Evolutionary conservation across 2,329 filamentous ascomycete genomes (phyloP).

Genomic region (Xylaria sp.): DNA sequence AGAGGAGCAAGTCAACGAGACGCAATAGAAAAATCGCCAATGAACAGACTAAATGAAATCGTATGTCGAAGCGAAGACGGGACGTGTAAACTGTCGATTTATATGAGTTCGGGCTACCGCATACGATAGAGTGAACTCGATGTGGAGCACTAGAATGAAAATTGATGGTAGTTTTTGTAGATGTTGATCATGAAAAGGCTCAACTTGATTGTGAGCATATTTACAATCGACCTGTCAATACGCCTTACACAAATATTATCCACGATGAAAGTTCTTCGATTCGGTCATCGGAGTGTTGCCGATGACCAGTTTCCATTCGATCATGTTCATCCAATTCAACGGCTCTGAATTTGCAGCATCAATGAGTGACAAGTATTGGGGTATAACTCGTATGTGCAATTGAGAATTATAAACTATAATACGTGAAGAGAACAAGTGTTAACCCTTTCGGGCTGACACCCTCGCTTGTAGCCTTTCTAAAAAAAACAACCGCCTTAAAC

Average conservation of each 20-base stretch:
- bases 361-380: neutral
- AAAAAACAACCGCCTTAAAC: neutral
- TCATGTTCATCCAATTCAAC: neutral
- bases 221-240: no score
- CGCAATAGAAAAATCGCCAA: neutral
- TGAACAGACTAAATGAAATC: neutral
- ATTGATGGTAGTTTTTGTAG: neutral
- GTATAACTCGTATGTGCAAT: slow-evolving; percentile 10
- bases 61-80: neutral
- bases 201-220: neutral
- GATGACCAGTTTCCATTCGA: neutral
- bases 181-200: neutral
- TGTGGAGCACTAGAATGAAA: neutral
- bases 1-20: neutral
- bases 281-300: neutral
- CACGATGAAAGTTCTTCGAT: neutral
- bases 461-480: neutral
- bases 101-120: neutral
- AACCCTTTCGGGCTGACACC: neutral
- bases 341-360: neutral
- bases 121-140: neutral
- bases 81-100: no score
- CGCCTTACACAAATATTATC: neutral
- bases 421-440: slow-evolving; percentile 17
- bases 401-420: slow-evolving; percentile 29